These are phyloP conservation scores for Microbotryum intermedium DNA, from an alignment of 1,284 basidiomycete species.

Conservation along the genomic window DNA sequence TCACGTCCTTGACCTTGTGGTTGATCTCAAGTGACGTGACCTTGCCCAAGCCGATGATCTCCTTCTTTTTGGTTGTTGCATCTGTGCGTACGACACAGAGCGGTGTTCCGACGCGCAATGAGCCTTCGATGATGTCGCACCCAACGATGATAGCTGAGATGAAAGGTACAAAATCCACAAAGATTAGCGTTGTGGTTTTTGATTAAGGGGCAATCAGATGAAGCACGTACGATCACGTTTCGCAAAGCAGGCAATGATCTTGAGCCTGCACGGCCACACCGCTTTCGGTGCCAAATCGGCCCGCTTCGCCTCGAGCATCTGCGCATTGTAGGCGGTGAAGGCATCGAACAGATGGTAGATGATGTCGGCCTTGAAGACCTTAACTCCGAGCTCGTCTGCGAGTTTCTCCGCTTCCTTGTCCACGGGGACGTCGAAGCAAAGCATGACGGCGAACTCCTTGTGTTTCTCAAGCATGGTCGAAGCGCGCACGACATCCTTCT, in stretches of 20 bases:
- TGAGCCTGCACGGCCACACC: slow-evolving; percentile 93
- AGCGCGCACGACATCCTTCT: slow-evolving; percentile 87
- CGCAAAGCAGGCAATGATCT: slow-evolving; percentile 84
- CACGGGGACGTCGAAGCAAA: slow-evolving; percentile 88
- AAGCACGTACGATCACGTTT: slow-evolving; percentile 69
- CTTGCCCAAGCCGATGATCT: slow-evolving; percentile 84
- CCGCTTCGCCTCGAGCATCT: slow-evolving; percentile 86
- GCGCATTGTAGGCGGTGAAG: slow-evolving; percentile 91
- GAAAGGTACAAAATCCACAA: neutral
- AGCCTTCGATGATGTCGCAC: slow-evolving; percentile 90
- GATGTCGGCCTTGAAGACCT: slow-evolving; percentile 91
- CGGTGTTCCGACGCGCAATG: slow-evolving; percentile 84
- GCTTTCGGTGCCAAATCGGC: slow-evolving; percentile 87
- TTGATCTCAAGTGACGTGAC: slow-evolving; percentile 95
- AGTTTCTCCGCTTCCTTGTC: slow-evolving; percentile 86
- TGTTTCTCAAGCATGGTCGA: slow-evolving; percentile 94
- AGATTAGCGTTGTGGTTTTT: neutral
- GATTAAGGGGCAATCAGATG: neutral
- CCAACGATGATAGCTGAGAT: slow-evolving; percentile 65
- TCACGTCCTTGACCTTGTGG: slow-evolving; percentile 50
- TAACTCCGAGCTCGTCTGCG: slow-evolving; percentile 88
- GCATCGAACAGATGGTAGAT: slow-evolving; percentile 98
- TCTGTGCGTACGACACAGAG: slow-evolving; percentile 89
- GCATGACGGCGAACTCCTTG: slow-evolving; percentile 87
- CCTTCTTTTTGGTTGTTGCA: slow-evolving; percentile 75